phyloP scores from a whole-genome alignment of 1,284 basidiomycete genomes.

The Singerocomus inundabilis region DNA sequence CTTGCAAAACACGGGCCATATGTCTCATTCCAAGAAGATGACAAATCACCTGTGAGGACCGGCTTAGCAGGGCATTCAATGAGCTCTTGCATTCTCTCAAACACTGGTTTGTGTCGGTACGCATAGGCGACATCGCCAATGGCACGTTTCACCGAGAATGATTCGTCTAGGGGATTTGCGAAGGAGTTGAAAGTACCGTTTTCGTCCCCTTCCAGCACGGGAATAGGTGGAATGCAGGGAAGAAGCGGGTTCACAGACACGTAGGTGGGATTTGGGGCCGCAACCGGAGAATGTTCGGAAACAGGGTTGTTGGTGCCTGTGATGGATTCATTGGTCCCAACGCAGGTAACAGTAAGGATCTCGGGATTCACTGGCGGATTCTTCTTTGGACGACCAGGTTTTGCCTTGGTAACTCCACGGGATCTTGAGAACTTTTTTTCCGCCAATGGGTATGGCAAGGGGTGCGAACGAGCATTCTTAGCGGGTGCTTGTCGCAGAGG shows the following conservation, averaged over 20 bases:
- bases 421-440: constrained; percentile 22
- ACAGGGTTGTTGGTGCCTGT: constrained; percentile 1
- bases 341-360: constrained; percentile 4
- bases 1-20: constrained; percentile 23
- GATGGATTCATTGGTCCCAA: constrained; percentile 10
- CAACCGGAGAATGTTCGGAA: constrained; percentile 8
- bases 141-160: constrained; percentile 26
- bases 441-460: constrained; percentile 12
- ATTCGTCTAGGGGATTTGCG: constrained; percentile 23
- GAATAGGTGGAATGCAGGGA: neutral
- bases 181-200: constrained; percentile 12
- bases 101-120: constrained; percentile 24
- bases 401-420: constrained; percentile 32
- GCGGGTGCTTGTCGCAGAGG: constrained; percentile 27
- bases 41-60: constrained; percentile 14
- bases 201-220: constrained; percentile 6
- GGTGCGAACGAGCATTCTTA: constrained; percentile 17
- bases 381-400: constrained; percentile 32
- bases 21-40: constrained; percentile 15
- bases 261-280: constrained; percentile 10
- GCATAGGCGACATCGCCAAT: constrained; percentile 30
- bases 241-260: constrained; percentile 31
- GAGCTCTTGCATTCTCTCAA: constrained; percentile 29
- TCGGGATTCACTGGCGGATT: constrained; percentile 5
- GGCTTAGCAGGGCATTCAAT: constrained; percentile 15